Percentiles rank a stretch among this genome's conserved stretches.
These are phyloP conservation scores for Coriolopsis trogii DNA, from an alignment of 1,284 basidiomycete species.

Conservation along the genomic window DNA sequence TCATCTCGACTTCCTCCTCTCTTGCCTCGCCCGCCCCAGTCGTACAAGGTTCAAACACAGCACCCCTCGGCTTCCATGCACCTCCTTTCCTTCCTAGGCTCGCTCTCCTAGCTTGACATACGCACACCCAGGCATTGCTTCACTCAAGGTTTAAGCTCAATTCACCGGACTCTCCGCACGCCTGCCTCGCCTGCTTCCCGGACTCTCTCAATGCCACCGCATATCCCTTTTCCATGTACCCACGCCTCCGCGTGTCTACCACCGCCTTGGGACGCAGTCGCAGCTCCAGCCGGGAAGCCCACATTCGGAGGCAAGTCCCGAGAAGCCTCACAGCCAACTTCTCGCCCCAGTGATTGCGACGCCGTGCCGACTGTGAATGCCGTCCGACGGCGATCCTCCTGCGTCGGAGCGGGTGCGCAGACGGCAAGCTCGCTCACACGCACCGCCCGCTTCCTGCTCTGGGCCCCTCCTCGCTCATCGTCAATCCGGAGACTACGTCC, in stretches of 20 bases:
- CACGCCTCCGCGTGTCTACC: no score
- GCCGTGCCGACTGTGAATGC: not conserved
- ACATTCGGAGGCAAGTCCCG: not conserved
- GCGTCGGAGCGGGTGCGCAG: no score
- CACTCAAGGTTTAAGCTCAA: slow-evolving; percentile 20
- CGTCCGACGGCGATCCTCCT: not conserved
- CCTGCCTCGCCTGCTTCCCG: no score
- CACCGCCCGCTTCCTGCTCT: not conserved
- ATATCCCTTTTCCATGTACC: no score
- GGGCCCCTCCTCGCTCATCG: not conserved
- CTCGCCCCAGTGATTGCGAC: not conserved
- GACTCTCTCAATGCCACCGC: no score
- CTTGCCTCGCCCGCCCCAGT: no score
- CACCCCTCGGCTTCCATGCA: no score
- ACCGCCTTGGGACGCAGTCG: not conserved
- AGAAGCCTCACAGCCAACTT: not conserved
- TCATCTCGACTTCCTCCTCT: no score
- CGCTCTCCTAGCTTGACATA: not conserved
- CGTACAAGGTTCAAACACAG: no score
- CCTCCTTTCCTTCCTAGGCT: not conserved
- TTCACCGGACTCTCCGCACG: slow-evolving; percentile 12
- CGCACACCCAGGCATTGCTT: not conserved
- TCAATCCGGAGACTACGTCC: not conserved
- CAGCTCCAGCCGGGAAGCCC: not conserved
- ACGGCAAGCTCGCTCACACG: not conserved